Base-by-base conservation (phyloP, 129 eudicot genomes). In the Centaurea solstitialis region DNA sequence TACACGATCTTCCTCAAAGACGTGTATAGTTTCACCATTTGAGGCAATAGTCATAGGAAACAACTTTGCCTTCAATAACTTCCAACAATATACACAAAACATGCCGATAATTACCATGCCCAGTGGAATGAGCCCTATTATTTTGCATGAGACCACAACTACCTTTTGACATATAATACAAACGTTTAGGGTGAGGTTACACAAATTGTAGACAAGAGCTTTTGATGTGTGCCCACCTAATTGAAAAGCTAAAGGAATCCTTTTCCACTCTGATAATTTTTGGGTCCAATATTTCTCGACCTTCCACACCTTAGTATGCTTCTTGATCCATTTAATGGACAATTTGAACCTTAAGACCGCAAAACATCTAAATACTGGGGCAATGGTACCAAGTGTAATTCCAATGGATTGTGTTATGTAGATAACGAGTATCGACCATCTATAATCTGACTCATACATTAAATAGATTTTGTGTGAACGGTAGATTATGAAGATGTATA, bases 211-310 rank as follows among this genome's bases (percentile, higher is more conserved):
- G 33, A 39, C 50, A 35, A 72, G 43, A 38, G 45, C 62, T 80
- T 38, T 73, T 68, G 72, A 65, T 73, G 17, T 76, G 45, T 35
- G 41, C 23, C 80, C 41, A 18, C n/a, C 30, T 9, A 74, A 66
- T 21, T 17, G 38, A 35, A 74, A 7, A 38, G 64, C 26, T 67
- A 73, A 22, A 13, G 59, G 87, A 8, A 18, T 61, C 50, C 74
- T 72, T 53, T 75, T 84, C 87, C 80, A 84, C 4, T 78, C 80
- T 18, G 61, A 33, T 24, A 83, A 30, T 65, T 23, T 70, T 40
- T 78, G 71, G 38, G 12, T 73, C 87, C 87, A 78, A 20, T 78
- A 79, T 21, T 59, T 41, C 70, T 79, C 87, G n/a, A 78, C 78
- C 9, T 20, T 53, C 39, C 68, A 68, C 35, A 62, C 84, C 68